A percentile compares a stretch with the other conserved stretches of the same genome.
Conservation (phyloP, 768 basidiomycete species). For the Lanmaoa rubissima region DNA sequence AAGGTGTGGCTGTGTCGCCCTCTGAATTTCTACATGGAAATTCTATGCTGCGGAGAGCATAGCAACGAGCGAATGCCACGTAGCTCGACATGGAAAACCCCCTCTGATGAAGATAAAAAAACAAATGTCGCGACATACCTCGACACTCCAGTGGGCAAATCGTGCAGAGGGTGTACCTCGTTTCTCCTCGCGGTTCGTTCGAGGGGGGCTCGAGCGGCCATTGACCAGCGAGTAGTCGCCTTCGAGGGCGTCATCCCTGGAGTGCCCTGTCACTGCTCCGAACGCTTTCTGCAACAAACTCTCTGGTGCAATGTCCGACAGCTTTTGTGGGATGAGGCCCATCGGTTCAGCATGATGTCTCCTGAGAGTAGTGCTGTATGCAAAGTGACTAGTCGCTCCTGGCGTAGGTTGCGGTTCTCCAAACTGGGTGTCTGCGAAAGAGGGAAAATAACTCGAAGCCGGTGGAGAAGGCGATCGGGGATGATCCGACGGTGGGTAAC, state of each 20-base stretch:
- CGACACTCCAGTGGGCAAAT: constrained; percentile 63
- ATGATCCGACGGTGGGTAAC: constrained; percentile 15
- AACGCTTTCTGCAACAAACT: constrained; percentile 46
- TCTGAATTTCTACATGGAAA: constrained; percentile 10
- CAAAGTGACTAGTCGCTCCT: constrained; percentile 71
- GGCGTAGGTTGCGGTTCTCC: constrained; percentile 57
- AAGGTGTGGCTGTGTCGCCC: constrained; percentile 12
- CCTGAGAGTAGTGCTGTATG: constrained; percentile 78
- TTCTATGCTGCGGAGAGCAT: neutral
- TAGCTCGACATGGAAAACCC: neutral
- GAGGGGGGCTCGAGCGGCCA: constrained; percentile 9
- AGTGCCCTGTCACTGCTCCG: constrained; percentile 33
- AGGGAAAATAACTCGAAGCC: constrained; percentile 77
- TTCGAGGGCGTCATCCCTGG: constrained; percentile 32
- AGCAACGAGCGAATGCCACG: neutral
- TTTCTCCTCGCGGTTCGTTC: constrained; percentile 30
- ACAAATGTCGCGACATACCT: constrained; percentile 43
- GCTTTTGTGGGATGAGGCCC: constrained; percentile 39
- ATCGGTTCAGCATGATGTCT: constrained; percentile 54
- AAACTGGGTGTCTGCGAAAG: constrained; percentile 47
- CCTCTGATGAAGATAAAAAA: neutral
- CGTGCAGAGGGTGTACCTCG: constrained; percentile 60
- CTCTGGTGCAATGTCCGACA: constrained; percentile 33
- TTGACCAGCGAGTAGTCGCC: constrained; percentile 38
- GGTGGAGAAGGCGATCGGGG: constrained; percentile 58